phyloP scores from a whole-genome alignment of 352 stramenopile genomes.

The Pythium insidiosum region DNA sequence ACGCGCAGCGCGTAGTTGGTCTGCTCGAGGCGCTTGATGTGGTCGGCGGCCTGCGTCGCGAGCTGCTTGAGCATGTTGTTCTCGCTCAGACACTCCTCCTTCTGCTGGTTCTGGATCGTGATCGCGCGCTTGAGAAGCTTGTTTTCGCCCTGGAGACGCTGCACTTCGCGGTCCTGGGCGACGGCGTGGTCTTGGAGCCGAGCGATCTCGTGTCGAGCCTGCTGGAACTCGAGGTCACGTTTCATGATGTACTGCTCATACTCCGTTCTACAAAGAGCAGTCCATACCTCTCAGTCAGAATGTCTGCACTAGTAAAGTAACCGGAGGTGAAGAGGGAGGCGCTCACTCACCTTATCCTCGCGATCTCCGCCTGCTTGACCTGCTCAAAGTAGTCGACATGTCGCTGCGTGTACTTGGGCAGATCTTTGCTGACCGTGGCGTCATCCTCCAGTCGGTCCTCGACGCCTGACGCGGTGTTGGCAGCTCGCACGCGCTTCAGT shows the following conservation, averaged over 20 bases:
- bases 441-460: conserved; percentile 22
- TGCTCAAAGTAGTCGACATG: conserved; percentile 87
- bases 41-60: conserved; percentile 68
- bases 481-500: conserved; percentile 52
- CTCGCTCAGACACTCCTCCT: conserved; percentile 71
- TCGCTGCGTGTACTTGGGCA: conserved; percentile 80
- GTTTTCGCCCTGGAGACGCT: conserved; percentile 75
- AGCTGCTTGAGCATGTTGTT: conserved; percentile 68
- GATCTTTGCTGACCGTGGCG: conserved; percentile 25
- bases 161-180: conserved; percentile 39
- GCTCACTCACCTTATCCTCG: conserved; percentile 40
- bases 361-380: conserved; percentile 72
- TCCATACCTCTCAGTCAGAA: no score
- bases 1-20: conserved; percentile 83
- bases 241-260: conserved; percentile 82
- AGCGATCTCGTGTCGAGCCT: conserved; percentile 40
- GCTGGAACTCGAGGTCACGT: conserved; percentile 70
- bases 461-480: conserved; percentile 5
- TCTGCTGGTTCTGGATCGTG: conserved; percentile 84
- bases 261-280: conserved; percentile 32
- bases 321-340: no score
- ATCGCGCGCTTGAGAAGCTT: conserved; percentile 79
- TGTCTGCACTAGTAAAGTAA: no score
- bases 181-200: conserved; percentile 30
- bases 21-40: conserved; percentile 83